Evolutionary conservation across 2,329 filamentous ascomycete genomes (phyloP).

Genomic region (Cordyceps tenuipes): DNA sequence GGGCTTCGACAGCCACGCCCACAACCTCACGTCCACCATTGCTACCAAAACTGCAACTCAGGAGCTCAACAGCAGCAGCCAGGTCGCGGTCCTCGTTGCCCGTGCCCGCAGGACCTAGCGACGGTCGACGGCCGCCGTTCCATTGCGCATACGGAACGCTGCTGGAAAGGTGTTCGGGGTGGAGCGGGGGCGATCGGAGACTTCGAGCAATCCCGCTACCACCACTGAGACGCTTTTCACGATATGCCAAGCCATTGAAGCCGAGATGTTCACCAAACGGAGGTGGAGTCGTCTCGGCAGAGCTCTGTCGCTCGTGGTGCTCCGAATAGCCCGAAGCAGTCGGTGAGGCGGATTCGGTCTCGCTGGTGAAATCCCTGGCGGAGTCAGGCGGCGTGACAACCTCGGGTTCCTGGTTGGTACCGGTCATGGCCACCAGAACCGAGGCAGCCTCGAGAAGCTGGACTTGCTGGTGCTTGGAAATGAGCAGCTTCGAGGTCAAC

Average conservation of each 20-base stretch:
- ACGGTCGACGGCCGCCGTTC: slow-evolving; percentile 67
- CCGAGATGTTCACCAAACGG: slow-evolving; percentile 61
- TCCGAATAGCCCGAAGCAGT: slow-evolving; percentile 75
- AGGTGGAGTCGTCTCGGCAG: slow-evolving; percentile 85
- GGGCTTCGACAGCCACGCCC: slow-evolving; percentile 61
- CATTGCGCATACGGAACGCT: slow-evolving; percentile 20
- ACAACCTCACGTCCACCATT: slow-evolving; percentile 55
- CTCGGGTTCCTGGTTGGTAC: slow-evolving; percentile 37
- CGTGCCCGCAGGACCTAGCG: slow-evolving; percentile 65
- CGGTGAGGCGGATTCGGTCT: slow-evolving; percentile 73
- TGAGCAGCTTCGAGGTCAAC: slow-evolving; percentile 91
- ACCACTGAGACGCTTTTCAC: slow-evolving; percentile 52
- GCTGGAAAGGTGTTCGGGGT: slow-evolving; percentile 41
- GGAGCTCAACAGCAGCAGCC: slow-evolving; percentile 79
- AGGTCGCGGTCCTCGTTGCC: slow-evolving; percentile 81
- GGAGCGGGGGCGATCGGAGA: slow-evolving; percentile 60
- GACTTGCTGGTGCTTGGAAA: slow-evolving; percentile 98
- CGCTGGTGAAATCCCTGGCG: slow-evolving; percentile 62
- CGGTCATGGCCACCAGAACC: slow-evolving; percentile 89
- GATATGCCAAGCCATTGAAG: slow-evolving; percentile 41
- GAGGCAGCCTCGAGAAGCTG: slow-evolving; percentile 94
- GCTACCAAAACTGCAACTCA: slow-evolving; percentile 87
- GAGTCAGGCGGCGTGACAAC: slow-evolving; percentile 56
- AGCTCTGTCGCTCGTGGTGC: slow-evolving; percentile 68
- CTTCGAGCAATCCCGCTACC: slow-evolving; percentile 61